A percentile compares a stretch with the other conserved stretches of the same genome.
phyloP scores from a whole-genome alignment of 768 basidiomycete species.

The Leccinum barrowsii region DNA sequence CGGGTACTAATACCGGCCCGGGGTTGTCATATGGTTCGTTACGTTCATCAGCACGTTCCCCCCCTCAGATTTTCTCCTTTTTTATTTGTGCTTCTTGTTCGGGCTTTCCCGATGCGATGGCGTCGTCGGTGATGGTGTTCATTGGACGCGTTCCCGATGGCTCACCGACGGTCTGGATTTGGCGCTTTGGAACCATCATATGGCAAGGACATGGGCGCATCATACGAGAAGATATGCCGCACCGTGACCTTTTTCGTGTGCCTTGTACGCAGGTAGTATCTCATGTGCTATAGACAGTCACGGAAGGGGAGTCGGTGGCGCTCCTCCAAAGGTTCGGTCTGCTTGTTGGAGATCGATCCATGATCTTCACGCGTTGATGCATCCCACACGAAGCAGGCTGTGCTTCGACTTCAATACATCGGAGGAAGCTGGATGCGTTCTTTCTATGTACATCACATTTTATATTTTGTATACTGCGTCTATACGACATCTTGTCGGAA shows the following conservation, averaged over 20 bases:
- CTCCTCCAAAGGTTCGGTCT: background rate
- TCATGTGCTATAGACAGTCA: background rate
- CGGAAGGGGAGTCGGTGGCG: background rate
- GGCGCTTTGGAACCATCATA: conserved; percentile 40
- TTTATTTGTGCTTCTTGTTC: background rate
- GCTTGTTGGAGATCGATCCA: background rate
- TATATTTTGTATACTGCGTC: background rate
- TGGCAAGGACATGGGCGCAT: conserved; percentile 7
- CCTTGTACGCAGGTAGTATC: background rate
- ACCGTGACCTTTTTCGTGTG: background rate
- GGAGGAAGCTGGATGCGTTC: background rate
- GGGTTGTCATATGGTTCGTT: background rate
- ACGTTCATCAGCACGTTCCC: conserved; percentile 34
- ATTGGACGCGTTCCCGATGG: conserved; percentile 28
- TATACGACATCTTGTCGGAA: conserved; percentile 12
- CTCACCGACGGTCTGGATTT: conserved; percentile 62
- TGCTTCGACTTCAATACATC: background rate
- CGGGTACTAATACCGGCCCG: background rate
- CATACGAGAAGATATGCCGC: background rate
- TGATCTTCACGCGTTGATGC: background rate
- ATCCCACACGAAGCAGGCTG: background rate
- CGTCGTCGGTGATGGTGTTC: background rate
- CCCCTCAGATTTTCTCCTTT: conserved; percentile 35
- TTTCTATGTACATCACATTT: background rate
- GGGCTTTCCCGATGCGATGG: background rate